These are phyloP conservation scores for Aspergillus mulundensis DNA, from an alignment of 495 filamentous ascomycete species.

Conservation along the genomic window DNA sequence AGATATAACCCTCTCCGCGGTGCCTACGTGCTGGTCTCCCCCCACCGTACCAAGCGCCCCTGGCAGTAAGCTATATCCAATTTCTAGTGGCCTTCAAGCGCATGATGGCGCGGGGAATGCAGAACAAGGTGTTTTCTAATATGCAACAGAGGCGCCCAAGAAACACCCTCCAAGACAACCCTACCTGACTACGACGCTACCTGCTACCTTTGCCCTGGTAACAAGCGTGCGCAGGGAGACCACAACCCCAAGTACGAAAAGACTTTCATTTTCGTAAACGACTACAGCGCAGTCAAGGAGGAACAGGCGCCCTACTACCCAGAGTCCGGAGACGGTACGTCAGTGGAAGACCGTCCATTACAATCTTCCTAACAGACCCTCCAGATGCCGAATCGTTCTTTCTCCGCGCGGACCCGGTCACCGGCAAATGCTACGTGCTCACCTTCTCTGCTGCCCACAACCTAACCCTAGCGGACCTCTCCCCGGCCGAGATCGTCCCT, in stretches of 20 bases:
- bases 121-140: not conserved
- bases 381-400: conserved; percentile 71
- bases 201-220: conserved; percentile 97
- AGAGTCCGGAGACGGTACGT: conserved; percentile 48
- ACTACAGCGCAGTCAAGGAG: conserved; percentile 96
- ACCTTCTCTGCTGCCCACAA: conserved; percentile 89
- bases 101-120: not conserved
- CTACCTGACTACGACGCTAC: conserved; percentile 77
- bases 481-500: conserved; percentile 62
- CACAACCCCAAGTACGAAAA: conserved; percentile 78
- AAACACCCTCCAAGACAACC: conserved; percentile 70
- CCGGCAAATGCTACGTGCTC: conserved; percentile 95
- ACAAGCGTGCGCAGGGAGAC: conserved; percentile 86
- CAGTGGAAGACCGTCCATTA: not conserved
- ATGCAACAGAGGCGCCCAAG: conserved; percentile 74
- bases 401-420: conserved; percentile 79
- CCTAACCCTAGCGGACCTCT: conserved; percentile 84
- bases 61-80: conserved; percentile 74
- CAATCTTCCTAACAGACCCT: not conserved
- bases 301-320: conserved; percentile 68
- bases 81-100: not conserved
- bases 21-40: conserved; percentile 89
- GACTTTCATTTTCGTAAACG: conserved; percentile 95
- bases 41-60: conserved; percentile 91
- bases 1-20: conserved; percentile 89